Evolutionary conservation across 2,329 filamentous ascomycete species (phyloP).

Genomic region (Calonectria leucothoes): DNA sequence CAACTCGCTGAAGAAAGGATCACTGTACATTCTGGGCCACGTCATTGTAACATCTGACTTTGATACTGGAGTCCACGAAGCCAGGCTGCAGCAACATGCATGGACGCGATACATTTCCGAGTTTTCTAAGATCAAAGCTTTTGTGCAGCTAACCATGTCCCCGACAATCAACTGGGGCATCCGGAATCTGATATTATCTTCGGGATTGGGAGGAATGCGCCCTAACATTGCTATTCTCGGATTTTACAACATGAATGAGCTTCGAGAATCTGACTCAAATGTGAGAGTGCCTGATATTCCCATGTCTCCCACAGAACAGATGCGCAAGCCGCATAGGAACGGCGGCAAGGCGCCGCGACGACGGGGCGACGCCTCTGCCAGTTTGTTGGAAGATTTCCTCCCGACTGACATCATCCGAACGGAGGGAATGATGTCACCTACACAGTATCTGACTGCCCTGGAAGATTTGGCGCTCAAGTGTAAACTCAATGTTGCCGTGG

Average conservation of each 20-base stretch:
- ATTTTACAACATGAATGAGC: conserved; percentile 83
- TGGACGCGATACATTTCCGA: conserved; percentile 89
- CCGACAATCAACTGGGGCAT: conserved; percentile 87
- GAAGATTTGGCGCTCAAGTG: conserved; percentile 84
- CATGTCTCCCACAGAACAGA: conserved; percentile 48
- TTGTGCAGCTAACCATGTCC: conserved; percentile 87
- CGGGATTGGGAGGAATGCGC: conserved; percentile 87
- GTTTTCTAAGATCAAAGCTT: conserved; percentile 87
- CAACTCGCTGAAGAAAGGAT: conserved; percentile 90
- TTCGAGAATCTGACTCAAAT: conserved; percentile 69
- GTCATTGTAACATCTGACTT: conserved; percentile 91
- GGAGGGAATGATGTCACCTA: conserved; percentile 75
- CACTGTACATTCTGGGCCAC: conserved; percentile 86
- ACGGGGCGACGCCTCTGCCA: conserved; percentile 66
- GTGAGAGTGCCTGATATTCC: conserved; percentile 66
- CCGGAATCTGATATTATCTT: conserved; percentile 83
- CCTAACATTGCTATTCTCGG: conserved; percentile 88
- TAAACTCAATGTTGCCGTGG: conserved; percentile 86
- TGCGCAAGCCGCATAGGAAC: conserved; percentile 44
- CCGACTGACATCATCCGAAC: conserved; percentile 78
- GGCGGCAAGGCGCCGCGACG: conserved; percentile 48
- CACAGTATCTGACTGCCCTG: conserved; percentile 83
- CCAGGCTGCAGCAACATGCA: conserved; percentile 80
- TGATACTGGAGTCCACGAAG: conserved; percentile 80
- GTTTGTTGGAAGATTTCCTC: conserved; percentile 67